Evolutionary conservation across 2,329 filamentous ascomycete genomes (phyloP).

Genomic region (Capronia americana): DNA sequence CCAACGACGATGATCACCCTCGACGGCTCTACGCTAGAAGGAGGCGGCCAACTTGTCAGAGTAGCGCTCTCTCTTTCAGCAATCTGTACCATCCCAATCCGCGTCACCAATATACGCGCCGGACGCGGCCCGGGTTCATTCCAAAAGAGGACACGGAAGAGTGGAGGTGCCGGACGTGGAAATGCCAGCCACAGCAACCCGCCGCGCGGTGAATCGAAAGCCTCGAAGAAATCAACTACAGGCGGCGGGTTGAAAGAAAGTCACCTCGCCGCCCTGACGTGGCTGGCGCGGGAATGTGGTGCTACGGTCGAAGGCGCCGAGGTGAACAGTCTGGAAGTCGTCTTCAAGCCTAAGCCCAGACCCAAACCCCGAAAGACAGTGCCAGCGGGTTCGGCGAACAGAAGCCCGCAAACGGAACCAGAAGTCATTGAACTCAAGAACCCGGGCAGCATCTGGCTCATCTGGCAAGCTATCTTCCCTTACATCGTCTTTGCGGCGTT

Average conservation of each 20-base stretch:
- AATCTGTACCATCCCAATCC: constrained; percentile 58
- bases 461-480: constrained; percentile 66
- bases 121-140: constrained; percentile 46
- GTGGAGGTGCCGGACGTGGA: constrained; percentile 7
- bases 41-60: constrained; percentile 67
- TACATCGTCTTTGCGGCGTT: constrained; percentile 56
- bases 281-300: constrained; percentile 57
- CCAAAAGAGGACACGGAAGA: background rate
- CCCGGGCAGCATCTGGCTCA: constrained; percentile 61
- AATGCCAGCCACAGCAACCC: background rate
- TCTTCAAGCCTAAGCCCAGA: constrained; percentile 39
- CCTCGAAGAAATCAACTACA: constrained; percentile 34
- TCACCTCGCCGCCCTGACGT: constrained; percentile 62
- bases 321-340: constrained; percentile 47
- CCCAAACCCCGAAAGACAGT: background rate
- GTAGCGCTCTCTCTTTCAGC: constrained; percentile 62
- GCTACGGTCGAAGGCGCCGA: constrained; percentile 49
- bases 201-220: background rate
- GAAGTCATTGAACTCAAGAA: constrained; percentile 53
- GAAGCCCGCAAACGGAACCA: background rate
- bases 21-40: constrained; percentile 65
- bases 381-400: background rate
- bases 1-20: constrained; percentile 47
- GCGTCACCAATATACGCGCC: constrained; percentile 61
- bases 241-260: constrained; percentile 64